A percentile compares a stretch with the other conserved stretches of the same genome.
phyloP scores from a whole-genome alignment of 495 filamentous ascomycete genomes.

The Sabuloglossum arenarium region DNA sequence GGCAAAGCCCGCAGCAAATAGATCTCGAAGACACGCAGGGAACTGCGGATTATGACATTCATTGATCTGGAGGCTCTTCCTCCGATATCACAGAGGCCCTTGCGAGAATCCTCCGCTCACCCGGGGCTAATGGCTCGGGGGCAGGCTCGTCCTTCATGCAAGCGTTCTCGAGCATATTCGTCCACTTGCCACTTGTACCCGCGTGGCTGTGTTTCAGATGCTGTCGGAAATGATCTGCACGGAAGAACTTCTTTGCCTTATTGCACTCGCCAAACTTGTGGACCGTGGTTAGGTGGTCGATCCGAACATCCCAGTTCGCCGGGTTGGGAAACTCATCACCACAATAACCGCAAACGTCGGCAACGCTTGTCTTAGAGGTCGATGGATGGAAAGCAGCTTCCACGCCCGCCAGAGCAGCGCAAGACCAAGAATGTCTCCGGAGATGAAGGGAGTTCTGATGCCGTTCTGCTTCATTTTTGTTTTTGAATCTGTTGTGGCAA shows the following conservation, averaged over 20 bases:
- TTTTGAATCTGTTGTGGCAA: constrained; percentile 93
- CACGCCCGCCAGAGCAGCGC: constrained; percentile 53
- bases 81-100: constrained; percentile 1
- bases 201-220: constrained; percentile 97
- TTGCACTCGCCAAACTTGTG: constrained; percentile 99
- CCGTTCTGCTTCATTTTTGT: constrained; percentile 96
- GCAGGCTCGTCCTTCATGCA: constrained; percentile 82
- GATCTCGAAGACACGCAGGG: background rate
- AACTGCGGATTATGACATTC: background rate
- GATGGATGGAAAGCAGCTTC: constrained; percentile 76
- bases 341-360: constrained; percentile 87
- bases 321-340: constrained; percentile 75
- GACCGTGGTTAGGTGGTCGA: constrained; percentile 67
- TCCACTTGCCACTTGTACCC: constrained; percentile 96
- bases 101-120: background rate
- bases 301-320: constrained; percentile 65
- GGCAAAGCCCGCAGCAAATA: too few relatives aligned
- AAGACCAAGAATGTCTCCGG: constrained; percentile 93
- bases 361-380: constrained; percentile 21
- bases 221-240: constrained; percentile 94
- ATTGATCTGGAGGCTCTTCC: constrained; percentile 1
- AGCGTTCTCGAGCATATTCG: constrained; percentile 88
- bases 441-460: constrained; percentile 96
- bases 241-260: constrained; percentile 92
- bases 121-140: background rate